phyloP scores from a whole-genome alignment of 2,329 filamentous ascomycete species.

The Lachnellula cervina region DNA sequence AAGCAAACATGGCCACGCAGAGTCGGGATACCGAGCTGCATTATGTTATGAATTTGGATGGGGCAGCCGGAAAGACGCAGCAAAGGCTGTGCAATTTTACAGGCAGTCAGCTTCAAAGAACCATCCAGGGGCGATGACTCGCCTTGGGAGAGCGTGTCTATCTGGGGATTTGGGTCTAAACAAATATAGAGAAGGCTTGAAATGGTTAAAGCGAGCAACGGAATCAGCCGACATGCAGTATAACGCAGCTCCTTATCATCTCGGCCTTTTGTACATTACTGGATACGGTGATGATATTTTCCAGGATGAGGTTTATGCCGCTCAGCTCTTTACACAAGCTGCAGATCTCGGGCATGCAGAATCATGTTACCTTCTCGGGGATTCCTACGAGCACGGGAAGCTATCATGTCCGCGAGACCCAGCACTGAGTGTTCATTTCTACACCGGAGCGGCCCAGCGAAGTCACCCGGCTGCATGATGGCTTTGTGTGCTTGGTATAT shows the following conservation, averaged over 20 bases:
- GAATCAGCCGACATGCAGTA: constrained; percentile 90
- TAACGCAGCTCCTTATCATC: constrained; percentile 86
- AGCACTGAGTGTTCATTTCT: constrained; percentile 92
- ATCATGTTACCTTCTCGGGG: constrained; percentile 83
- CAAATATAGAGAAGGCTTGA: constrained; percentile 84
- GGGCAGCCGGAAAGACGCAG: constrained; percentile 85
- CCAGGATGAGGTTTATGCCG: constrained; percentile 82
- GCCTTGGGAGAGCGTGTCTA: constrained; percentile 85
- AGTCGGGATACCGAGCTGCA: constrained; percentile 88
- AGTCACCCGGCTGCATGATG: constrained; percentile 94
- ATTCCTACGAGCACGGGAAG: constrained; percentile 91
- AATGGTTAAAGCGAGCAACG: constrained; percentile 91
- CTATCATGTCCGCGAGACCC: constrained; percentile 86
- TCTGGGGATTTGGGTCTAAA: constrained; percentile 82
- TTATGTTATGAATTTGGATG: constrained; percentile 98
- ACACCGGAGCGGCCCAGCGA: constrained; percentile 82
- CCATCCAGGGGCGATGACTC: constrained; percentile 90
- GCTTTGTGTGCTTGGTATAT: constrained; percentile 98
- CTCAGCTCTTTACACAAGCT: constrained; percentile 89
- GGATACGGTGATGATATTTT: constrained; percentile 96
- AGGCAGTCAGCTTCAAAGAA: constrained; percentile 86
- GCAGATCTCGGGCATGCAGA: constrained; percentile 87
- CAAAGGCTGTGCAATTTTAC: constrained; percentile 91
- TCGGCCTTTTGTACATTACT: constrained; percentile 81
- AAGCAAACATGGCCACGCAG: constrained; percentile 94